These are phyloP conservation scores for Aureococcus anophagefferens DNA, from an alignment of 108 stramenopile genomes.

Conservation along the genomic window DNA sequence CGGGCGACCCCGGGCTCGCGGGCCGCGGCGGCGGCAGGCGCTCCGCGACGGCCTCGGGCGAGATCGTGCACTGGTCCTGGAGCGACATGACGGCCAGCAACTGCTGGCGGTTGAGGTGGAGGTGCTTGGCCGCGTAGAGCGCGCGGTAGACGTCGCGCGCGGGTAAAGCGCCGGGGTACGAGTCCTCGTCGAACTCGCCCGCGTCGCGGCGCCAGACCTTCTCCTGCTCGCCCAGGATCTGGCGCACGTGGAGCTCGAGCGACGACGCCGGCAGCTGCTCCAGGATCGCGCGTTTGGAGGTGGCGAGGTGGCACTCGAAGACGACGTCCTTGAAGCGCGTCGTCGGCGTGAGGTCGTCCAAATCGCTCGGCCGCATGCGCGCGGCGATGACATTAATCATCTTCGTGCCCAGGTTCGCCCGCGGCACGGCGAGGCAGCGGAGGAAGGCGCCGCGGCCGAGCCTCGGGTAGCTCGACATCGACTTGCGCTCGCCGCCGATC, in stretches of 20 bases:
- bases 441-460: not conserved
- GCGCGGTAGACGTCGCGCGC: not conserved
- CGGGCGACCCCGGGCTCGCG: too few species aligned
- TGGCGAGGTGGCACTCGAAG: not conserved
- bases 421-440: not conserved
- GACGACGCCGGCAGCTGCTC: not conserved
- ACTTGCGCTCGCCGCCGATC: not conserved
- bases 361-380: not conserved
- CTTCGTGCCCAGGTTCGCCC: not conserved
- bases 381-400: not conserved
- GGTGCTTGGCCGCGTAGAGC: conserved; percentile 6
- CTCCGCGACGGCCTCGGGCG: not conserved
- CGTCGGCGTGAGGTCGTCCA: not conserved
- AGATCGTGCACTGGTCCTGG: not conserved
- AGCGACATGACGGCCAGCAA: conserved; percentile 9
- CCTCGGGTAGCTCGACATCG: too few species aligned
- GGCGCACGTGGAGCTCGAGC: not conserved
- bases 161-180: not conserved
- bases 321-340: not conserved
- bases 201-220: not conserved
- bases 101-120: not conserved
- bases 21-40: too few species aligned
- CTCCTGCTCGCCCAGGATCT: not conserved
- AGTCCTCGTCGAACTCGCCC: not conserved
- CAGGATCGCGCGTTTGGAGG: not conserved